These are phyloP conservation scores for Bryoglossum gracile DNA, from an alignment of 495 filamentous ascomycete genomes.

Conservation along the genomic window DNA sequence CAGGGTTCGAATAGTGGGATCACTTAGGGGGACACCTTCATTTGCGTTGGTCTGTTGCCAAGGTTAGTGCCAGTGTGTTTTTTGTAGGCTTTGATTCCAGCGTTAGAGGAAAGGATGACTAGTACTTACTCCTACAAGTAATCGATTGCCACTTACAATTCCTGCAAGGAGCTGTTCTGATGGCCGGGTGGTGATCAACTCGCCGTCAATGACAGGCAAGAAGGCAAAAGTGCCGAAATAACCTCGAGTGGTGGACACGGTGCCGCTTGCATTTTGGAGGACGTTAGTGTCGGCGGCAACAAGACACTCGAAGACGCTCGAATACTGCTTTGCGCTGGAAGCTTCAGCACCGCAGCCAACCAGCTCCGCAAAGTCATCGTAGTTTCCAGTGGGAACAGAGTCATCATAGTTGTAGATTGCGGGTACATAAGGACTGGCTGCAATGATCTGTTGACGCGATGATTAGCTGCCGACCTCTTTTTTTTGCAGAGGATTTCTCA, in stretches of 20 bases:
- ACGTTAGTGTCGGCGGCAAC: too few relatives aligned
- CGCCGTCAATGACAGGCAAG: background rate
- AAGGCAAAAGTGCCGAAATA: background rate
- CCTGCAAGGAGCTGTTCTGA: background rate
- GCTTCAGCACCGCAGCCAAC: constrained; percentile 53
- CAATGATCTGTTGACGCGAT: constrained; percentile 42
- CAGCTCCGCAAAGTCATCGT: constrained; percentile 46
- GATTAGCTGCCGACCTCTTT: constrained; percentile 36
- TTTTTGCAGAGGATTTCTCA: background rate
- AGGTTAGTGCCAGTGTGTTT: too few relatives aligned
- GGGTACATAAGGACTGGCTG: constrained; percentile 35
- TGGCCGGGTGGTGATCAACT: background rate
- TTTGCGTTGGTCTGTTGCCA: too few relatives aligned
- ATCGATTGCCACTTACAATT: background rate
- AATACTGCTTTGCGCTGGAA: too few relatives aligned
- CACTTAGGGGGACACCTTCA: constrained; percentile 36
- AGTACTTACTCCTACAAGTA: background rate
- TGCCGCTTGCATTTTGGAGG: background rate
- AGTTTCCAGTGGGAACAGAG: constrained; percentile 41
- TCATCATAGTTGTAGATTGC: constrained; percentile 44
- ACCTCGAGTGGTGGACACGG: too few relatives aligned
- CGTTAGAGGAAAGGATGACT: too few relatives aligned
- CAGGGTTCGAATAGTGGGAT: constrained; percentile 41
- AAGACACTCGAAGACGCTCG: background rate
- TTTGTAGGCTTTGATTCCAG: too few relatives aligned